Evolutionary conservation across 768 basidiomycete genomes (phyloP).

Genomic region (Candolleomyces eurysporus): DNA sequence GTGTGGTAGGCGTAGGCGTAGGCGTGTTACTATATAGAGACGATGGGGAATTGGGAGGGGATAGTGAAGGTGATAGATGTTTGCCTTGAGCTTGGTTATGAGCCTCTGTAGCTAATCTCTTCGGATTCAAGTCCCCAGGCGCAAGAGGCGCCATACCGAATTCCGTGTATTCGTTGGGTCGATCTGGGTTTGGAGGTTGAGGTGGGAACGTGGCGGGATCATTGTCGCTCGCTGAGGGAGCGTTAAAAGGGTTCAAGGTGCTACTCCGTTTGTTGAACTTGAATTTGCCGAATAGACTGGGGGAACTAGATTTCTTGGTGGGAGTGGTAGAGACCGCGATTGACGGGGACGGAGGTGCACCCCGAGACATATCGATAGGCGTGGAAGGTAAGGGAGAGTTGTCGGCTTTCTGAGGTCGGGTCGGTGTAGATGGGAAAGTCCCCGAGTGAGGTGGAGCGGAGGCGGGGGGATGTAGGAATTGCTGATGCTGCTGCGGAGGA

Average conservation of each 20-base stretch:
- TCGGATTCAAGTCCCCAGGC: background rate
- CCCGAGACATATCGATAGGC: background rate
- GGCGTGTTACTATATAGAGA: slow-evolving; percentile 7
- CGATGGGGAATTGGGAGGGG: background rate
- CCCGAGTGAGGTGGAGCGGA: slow-evolving; percentile 9
- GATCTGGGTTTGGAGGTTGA: background rate
- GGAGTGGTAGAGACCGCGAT: slow-evolving; percentile 1
- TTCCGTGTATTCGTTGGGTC: background rate
- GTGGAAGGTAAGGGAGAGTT: background rate
- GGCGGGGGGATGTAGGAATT: slow-evolving; percentile 10
- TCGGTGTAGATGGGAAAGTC: slow-evolving; percentile 7
- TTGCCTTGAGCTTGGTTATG: too few species aligned
- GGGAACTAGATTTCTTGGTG: slow-evolving; percentile 4
- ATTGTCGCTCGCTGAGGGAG: background rate
- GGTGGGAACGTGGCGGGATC: background rate
- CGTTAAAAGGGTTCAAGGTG: background rate
- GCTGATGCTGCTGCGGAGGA: background rate
- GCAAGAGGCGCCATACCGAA: slow-evolving; percentile 7
- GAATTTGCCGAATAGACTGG: slow-evolving; percentile 8
- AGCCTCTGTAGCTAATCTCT: background rate
- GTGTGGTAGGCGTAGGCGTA: slow-evolving; percentile 5
- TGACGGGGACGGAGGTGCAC: background rate
- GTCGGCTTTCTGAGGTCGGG: background rate
- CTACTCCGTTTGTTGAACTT: slow-evolving; percentile 10
- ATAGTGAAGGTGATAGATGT: background rate